These are phyloP conservation scores for Elsinoe batatas DNA, from an alignment of 2,329 filamentous ascomycete genomes.

Conservation along the genomic window DNA sequence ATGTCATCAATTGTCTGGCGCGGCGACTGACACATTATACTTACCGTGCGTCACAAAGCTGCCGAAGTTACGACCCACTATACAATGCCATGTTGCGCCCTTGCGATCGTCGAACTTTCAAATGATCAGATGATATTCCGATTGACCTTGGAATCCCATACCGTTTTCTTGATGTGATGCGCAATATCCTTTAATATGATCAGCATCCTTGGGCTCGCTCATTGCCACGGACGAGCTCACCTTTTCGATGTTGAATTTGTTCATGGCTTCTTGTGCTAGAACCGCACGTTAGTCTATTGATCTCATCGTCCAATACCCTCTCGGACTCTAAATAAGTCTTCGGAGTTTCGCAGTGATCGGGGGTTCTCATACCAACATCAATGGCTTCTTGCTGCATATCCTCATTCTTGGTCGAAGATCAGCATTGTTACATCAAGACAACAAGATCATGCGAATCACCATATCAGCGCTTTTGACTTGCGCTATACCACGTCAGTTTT, in stretches of 20 bases:
- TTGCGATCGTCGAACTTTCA: slow-evolving; percentile 91
- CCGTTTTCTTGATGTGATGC: slow-evolving; percentile 89
- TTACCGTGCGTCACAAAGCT: slow-evolving; percentile 97
- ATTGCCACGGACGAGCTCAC: slow-evolving; percentile 29
- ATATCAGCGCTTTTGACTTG: slow-evolving; percentile 98
- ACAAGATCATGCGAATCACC: slow-evolving; percentile 48
- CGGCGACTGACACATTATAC: slow-evolving; percentile 21
- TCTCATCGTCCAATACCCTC: too few relatives aligned
- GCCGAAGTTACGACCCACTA: slow-evolving; percentile 95
- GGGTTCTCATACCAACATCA: slow-evolving; percentile 69
- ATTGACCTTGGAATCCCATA: slow-evolving; percentile 29
- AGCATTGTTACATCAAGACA: background rate
- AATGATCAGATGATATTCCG: slow-evolving; percentile 9
- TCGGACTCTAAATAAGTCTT: background rate
- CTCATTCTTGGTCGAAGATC: slow-evolving; percentile 55
- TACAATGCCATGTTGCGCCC: slow-evolving; percentile 98
- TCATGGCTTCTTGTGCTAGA: slow-evolving; percentile 60
- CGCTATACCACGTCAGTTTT: slow-evolving; percentile 43
- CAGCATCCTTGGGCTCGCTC: background rate
- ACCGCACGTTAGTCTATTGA: slow-evolving; percentile 14
- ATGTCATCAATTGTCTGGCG: slow-evolving; percentile 19
- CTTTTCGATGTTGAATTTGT: slow-evolving; percentile 63
- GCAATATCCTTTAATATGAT: slow-evolving; percentile 66
- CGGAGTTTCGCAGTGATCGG: background rate
- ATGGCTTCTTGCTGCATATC: slow-evolving; percentile 96